These are phyloP conservation scores for Pseudonitzschia multistriata DNA, from an alignment of 108 stramenopile genomes.

Conservation along the genomic window DNA sequence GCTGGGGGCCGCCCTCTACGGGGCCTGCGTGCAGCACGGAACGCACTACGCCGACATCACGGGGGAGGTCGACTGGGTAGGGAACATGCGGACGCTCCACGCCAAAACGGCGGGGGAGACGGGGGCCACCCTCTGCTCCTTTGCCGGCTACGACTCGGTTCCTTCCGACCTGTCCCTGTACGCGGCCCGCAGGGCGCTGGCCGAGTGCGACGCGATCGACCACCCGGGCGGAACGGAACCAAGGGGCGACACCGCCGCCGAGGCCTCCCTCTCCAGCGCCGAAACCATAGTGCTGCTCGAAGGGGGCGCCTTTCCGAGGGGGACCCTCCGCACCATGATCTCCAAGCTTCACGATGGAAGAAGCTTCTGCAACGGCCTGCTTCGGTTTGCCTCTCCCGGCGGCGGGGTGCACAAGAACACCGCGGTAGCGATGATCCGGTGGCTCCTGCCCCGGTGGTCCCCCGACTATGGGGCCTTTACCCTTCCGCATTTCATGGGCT, in stretches of 20 bases:
- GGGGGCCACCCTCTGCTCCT: constrained; percentile 71
- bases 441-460: constrained; percentile 8
- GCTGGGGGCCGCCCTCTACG: constrained; percentile 75
- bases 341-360: neutral
- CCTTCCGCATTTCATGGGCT: constrained; percentile 12
- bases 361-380: neutral
- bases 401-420: neutral
- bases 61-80: constrained; percentile 87
- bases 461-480: constrained; percentile 8
- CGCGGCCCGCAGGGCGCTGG: neutral
- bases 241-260: neutral
- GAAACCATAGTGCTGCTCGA: neutral
- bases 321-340: constrained; percentile 5
- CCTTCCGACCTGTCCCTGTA: constrained; percentile 50
- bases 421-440: neutral
- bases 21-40: constrained; percentile 73
- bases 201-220: neutral
- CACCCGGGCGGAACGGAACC: neutral
- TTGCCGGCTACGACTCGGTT: constrained; percentile 86
- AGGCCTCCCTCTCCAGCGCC: neutral
- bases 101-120: constrained; percentile 48
- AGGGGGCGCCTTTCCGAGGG: neutral
- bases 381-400: neutral
- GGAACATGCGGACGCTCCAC: constrained; percentile 61
- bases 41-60: constrained; percentile 92